Conservation (phyloP, 164 flowering plant species). For the Piper betle region DNA sequence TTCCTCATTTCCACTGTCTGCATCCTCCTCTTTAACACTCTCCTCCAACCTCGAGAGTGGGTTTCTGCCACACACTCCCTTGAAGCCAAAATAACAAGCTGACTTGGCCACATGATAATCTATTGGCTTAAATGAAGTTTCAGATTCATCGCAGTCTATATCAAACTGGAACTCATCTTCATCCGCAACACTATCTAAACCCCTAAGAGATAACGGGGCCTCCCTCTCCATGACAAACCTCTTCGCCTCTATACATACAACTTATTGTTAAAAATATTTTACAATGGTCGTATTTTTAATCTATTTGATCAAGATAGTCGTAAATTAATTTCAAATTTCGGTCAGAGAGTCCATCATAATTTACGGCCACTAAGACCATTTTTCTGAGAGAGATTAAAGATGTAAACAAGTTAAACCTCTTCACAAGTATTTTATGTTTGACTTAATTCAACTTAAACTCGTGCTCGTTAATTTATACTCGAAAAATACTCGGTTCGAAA, state of each 20-base stretch:
- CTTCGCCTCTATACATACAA: conserved; percentile 39
- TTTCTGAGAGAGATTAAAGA: too few species aligned
- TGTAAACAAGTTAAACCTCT: too few species aligned
- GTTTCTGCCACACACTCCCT: conserved; percentile 15
- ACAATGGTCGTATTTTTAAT: too few species aligned
- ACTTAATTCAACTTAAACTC: too few species aligned
- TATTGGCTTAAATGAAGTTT: conserved; percentile 8
- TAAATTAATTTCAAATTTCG: too few species aligned
- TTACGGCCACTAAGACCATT: too few species aligned
- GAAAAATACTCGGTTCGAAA: too few species aligned
- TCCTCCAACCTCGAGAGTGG: conserved; percentile 36
- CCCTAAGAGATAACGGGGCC: conserved; percentile 4
- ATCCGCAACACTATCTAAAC: conserved; percentile 7
- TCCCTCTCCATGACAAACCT: conserved; percentile 15
- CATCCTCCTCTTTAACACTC: conserved; percentile 23
- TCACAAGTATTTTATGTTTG: too few species aligned
- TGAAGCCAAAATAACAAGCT: conserved; percentile 9
- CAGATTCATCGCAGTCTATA: conserved; percentile 32
- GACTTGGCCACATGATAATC: conserved; percentile 11
- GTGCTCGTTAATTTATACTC: too few species aligned
- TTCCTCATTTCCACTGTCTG: conserved; percentile 14
- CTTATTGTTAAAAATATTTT: too few species aligned
- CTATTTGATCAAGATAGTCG: too few species aligned
- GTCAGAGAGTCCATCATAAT: too few species aligned
- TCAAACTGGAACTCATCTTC: conserved; percentile 31